Evolutionary conservation across 129 eudicot species (phyloP).

Genomic region (carrot (Daucus carota)): DNA sequence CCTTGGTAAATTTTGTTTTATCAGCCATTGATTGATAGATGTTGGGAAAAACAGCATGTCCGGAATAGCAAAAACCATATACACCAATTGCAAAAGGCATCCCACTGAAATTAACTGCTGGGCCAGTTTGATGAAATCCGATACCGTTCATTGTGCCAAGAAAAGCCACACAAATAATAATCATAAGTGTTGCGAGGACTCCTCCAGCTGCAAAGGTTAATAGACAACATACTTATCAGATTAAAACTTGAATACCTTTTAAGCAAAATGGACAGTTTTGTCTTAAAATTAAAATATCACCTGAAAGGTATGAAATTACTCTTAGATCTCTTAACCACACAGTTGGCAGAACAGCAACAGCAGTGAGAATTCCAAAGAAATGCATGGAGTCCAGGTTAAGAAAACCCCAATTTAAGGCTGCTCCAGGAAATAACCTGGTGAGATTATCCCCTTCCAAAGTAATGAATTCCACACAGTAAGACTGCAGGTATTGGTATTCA

Average conservation of each 20-base stretch:
- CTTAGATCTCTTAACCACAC: conserved; percentile 70
- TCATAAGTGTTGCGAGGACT: conserved; percentile 53
- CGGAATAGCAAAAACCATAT: conserved; percentile 83
- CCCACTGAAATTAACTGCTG: conserved; percentile 56
- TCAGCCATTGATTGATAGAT: conserved; percentile 96
- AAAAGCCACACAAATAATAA: conserved; percentile 51
- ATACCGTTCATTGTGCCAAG: conserved; percentile 52
- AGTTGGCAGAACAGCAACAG: conserved; percentile 63
- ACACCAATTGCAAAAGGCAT: conserved; percentile 81
- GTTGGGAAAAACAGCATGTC: conserved; percentile 91
- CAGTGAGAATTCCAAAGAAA: conserved; percentile 57
- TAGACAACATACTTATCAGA: background rate
- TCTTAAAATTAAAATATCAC: conserved; percentile 15
- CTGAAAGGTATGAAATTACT: conserved; percentile 77
- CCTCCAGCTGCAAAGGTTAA: conserved; percentile 69
- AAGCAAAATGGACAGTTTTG: background rate
- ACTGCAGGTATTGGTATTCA: conserved; percentile 33
- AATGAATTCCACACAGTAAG: conserved; percentile 88
- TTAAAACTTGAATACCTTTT: background rate
- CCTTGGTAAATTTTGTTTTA: conserved; percentile 60
- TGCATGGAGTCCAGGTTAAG: conserved; percentile 56
- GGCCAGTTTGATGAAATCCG: conserved; percentile 59
- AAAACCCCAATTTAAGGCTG: conserved; percentile 44
- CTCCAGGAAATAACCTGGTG: conserved; percentile 60
- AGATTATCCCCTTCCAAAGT: conserved; percentile 91